These are phyloP conservation scores for Candida broadrunensis DNA, from an alignment of 805 yeast genomes.

Conservation along the genomic window DNA sequence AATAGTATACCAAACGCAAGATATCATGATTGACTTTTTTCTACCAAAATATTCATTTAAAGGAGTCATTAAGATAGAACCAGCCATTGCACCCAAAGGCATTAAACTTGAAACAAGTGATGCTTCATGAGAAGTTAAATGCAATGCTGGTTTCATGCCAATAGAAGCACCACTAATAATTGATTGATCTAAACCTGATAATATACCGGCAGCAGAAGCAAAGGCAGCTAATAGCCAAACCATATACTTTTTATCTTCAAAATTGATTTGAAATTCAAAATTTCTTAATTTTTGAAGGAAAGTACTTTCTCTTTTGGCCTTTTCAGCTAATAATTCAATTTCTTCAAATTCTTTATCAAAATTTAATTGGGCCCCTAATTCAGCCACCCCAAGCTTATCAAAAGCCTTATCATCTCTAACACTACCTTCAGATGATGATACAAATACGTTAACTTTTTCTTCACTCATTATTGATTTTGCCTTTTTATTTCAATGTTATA, in stretches of 20 bases:
- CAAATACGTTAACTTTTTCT: not conserved
- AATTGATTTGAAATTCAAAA: slow-evolving; percentile 37
- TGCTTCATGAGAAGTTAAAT: slow-evolving; percentile 38
- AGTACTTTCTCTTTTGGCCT: slow-evolving; percentile 25
- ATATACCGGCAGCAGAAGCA: slow-evolving; percentile 62
- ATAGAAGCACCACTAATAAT: slow-evolving; percentile 62
- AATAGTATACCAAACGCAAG: slow-evolving; percentile 58
- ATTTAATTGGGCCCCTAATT: slow-evolving; percentile 18
- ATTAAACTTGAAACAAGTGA: slow-evolving; percentile 57
- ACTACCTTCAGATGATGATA: not conserved
- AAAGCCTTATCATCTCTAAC: not conserved
- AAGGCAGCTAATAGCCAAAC: slow-evolving; percentile 50
- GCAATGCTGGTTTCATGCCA: slow-evolving; percentile 44
- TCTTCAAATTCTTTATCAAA: slow-evolving; percentile 33
- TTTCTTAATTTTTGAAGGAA: slow-evolving; percentile 35
- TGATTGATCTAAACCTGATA: slow-evolving; percentile 68
- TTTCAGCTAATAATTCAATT: slow-evolving; percentile 28
- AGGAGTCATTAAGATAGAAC: slow-evolving; percentile 60
- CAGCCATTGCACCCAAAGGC: slow-evolving; percentile 71
- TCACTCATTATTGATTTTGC: not conserved
- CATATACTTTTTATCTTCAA: slow-evolving; percentile 45
- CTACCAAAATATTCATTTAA: slow-evolving; percentile 56
- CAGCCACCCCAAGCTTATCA: not conserved
- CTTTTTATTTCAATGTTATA: too few species aligned
- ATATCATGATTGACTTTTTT: slow-evolving; percentile 49